phyloP scores from a whole-genome alignment of 2,329 filamentous ascomycete genomes.

The Didymella sp. region DNA sequence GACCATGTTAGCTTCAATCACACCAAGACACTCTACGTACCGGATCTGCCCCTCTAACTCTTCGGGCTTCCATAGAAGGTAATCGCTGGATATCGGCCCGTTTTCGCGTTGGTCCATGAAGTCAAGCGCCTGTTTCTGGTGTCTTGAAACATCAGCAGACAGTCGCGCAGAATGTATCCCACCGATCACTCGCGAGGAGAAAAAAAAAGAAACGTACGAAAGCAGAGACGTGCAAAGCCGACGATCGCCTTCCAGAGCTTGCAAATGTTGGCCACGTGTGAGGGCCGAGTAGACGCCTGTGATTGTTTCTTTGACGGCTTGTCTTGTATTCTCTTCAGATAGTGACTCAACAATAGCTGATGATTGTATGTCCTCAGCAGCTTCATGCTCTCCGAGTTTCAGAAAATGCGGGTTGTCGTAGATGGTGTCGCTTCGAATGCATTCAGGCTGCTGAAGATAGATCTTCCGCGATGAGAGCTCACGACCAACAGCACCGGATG shows the following conservation, averaged over 20 bases:
- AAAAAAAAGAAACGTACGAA: neutral
- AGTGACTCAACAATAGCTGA: neutral
- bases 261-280: constrained; percentile 24
- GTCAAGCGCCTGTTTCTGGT: constrained; percentile 39
- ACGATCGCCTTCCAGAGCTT: constrained; percentile 32
- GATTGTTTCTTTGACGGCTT: constrained; percentile 27
- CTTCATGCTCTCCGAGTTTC: constrained; percentile 17
- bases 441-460: constrained; percentile 36
- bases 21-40: constrained; percentile 14
- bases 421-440: constrained; percentile 15
- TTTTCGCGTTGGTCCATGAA: constrained; percentile 42
- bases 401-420: constrained; percentile 42
- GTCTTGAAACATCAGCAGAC: constrained; percentile 3
- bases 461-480: constrained; percentile 32
- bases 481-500: constrained; percentile 22
- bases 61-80: constrained; percentile 35
- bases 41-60: constrained; percentile 29
- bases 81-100: constrained; percentile 40
- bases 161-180: neutral
- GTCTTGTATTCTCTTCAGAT: constrained; percentile 1
- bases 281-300: constrained; percentile 33
- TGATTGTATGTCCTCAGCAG: too few relatives aligned
- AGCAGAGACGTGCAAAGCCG: constrained; percentile 31
- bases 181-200: neutral
- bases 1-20: neutral